These are phyloP conservation scores for Fusarium keratoplasticum DNA, from an alignment of 2,329 filamentous ascomycete species.

Conservation along the genomic window DNA sequence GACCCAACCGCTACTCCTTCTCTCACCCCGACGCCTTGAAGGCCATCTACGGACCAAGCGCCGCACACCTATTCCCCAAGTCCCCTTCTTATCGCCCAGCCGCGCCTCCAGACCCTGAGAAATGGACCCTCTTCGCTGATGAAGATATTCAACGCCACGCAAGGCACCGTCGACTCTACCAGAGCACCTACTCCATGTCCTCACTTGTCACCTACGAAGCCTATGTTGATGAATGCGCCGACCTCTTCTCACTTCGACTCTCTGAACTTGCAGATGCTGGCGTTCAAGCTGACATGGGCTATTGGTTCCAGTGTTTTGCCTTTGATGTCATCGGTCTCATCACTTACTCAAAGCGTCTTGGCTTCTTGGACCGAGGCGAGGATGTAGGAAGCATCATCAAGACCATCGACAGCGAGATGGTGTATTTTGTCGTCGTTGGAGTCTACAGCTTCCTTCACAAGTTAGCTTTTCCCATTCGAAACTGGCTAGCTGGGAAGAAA, in stretches of 20 bases:
- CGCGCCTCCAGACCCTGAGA: neutral
- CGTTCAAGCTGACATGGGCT: slow-evolving; percentile 2
- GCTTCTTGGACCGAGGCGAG: slow-evolving; percentile 21
- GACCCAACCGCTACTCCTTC: slow-evolving; percentile 17
- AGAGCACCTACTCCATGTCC: slow-evolving; percentile 31
- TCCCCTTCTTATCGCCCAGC: slow-evolving; percentile 24
- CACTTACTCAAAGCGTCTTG: slow-evolving; percentile 25
- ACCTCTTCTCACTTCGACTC: slow-evolving; percentile 11
- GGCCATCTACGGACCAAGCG: slow-evolving; percentile 19
- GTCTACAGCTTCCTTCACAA: slow-evolving; percentile 13
- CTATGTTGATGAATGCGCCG: slow-evolving; percentile 23
- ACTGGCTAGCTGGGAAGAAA: slow-evolving; percentile 8
- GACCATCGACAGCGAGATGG: slow-evolving; percentile 13
- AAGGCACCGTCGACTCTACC: slow-evolving; percentile 17
- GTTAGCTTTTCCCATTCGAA: slow-evolving; percentile 1
- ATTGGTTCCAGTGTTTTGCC: slow-evolving; percentile 34
- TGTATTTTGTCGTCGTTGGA: slow-evolving; percentile 1
- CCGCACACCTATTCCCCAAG: slow-evolving; percentile 16
- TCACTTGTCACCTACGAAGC: slow-evolving; percentile 23
- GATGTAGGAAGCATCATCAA: slow-evolving; percentile 21
- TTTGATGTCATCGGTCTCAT: slow-evolving; percentile 31
- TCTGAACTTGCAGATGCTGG: neutral
- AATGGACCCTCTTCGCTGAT: slow-evolving; percentile 18
- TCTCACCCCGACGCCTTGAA: slow-evolving; percentile 18
- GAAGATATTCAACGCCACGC: slow-evolving; percentile 1